A percentile compares a stretch with the other conserved stretches of the same genome.
These are phyloP conservation scores for Penicillium sp. DNA, from an alignment of 2,329 filamentous ascomycete species.

Conservation along the genomic window DNA sequence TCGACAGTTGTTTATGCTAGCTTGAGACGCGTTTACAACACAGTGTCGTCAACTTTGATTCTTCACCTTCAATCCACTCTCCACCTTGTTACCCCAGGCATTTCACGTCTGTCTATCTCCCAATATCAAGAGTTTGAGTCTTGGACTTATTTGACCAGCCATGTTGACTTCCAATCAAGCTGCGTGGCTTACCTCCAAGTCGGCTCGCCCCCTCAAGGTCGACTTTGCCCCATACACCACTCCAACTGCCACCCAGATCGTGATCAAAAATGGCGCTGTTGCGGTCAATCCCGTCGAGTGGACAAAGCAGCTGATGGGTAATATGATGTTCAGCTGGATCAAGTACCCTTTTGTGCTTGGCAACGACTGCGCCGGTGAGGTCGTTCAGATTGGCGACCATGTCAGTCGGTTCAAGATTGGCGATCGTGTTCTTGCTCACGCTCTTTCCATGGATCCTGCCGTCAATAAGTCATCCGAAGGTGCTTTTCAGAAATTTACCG, in stretches of 20 bases:
- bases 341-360: slow-evolving; percentile 19
- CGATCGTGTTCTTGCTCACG: slow-evolving; percentile 33
- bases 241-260: neutral
- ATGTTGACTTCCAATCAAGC: neutral
- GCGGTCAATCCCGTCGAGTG: neutral
- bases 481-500: slow-evolving; percentile 34
- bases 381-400: slow-evolving; percentile 7
- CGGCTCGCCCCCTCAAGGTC: neutral
- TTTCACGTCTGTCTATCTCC: too few species aligned
- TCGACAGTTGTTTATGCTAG: too few species aligned
- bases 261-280: neutral
- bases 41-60: neutral
- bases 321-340: neutral
- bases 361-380: slow-evolving; percentile 19
- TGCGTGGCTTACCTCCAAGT: neutral
- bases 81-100: too few species aligned
- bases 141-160: too few species aligned
- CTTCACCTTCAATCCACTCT: neutral
- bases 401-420: slow-evolving; percentile 17
- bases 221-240: neutral
- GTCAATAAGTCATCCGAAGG: slow-evolving; percentile 15
- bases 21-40: neutral
- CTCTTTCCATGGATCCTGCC: slow-evolving; percentile 12
- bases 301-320: slow-evolving; percentile 21
- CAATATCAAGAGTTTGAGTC: too few species aligned